Conservation (phyloP, 2,329 filamentous ascomycete species). For the Cladosporium cucumerinum region DNA sequence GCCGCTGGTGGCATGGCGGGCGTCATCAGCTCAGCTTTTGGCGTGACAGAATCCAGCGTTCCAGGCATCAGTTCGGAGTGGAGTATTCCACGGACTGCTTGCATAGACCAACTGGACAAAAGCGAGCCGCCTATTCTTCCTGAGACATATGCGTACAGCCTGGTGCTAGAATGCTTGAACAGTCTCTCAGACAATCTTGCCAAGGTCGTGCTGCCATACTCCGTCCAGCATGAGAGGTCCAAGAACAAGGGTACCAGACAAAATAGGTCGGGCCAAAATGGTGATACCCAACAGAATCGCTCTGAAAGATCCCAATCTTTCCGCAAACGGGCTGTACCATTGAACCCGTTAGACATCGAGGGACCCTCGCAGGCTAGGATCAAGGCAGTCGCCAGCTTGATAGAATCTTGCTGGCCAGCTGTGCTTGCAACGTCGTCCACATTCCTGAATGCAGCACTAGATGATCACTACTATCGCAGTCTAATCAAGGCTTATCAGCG, state of each 20-base stretch:
- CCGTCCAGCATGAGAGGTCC: constrained; percentile 70
- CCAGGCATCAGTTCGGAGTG: constrained; percentile 83
- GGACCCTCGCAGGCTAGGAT: constrained; percentile 71
- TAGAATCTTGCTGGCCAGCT: constrained; percentile 93
- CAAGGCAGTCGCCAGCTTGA: constrained; percentile 72
- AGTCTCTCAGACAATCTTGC: constrained; percentile 88
- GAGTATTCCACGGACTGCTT: constrained; percentile 82
- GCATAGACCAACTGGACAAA: constrained; percentile 93
- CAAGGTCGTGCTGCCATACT: constrained; percentile 87
- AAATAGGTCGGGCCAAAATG: constrained; percentile 21
- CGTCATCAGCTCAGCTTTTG: constrained; percentile 72
- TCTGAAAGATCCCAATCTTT: constrained; percentile 60
- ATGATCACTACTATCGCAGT: constrained; percentile 89
- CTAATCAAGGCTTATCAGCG: constrained; percentile 92
- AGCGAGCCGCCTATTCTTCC: constrained; percentile 76
- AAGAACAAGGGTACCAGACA: constrained; percentile 28
- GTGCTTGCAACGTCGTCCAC: constrained; percentile 93
- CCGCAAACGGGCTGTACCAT: constrained; percentile 71
- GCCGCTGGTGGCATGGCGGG: constrained; percentile 76
- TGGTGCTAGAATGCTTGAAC: constrained; percentile 84
- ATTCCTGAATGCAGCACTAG: constrained; percentile 85
- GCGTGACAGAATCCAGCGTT: constrained; percentile 63
- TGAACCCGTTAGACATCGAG: constrained; percentile 76
- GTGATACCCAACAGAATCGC: constrained; percentile 35
- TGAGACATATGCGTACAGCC: constrained; percentile 88